A percentile compares a stretch with the other conserved stretches of the same genome.
These are phyloP conservation scores for Cercospora berteroae DNA, from an alignment of 2,329 filamentous ascomycete species.

Conservation along the genomic window DNA sequence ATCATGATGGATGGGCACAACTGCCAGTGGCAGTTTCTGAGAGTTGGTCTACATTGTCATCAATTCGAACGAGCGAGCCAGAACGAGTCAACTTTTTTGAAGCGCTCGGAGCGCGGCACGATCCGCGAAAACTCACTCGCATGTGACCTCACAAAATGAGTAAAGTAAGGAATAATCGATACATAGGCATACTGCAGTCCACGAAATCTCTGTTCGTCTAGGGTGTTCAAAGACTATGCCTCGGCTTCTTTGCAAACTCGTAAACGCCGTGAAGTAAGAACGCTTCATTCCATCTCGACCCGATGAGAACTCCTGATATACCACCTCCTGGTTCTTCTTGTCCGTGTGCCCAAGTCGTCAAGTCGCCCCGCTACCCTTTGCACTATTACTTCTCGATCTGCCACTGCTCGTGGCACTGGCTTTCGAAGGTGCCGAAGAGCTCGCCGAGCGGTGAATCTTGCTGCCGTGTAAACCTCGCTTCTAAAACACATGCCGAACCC, in stretches of 20 bases:
- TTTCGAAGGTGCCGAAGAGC: slow-evolving; percentile 14
- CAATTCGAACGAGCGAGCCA: background rate
- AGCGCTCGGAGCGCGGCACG: slow-evolving; percentile 3
- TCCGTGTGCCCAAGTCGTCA: slow-evolving; percentile 6
- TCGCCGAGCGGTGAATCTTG: slow-evolving; percentile 24
- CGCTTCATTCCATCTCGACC: slow-evolving; percentile 9
- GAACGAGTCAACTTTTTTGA: slow-evolving; percentile 4
- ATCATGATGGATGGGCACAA: slow-evolving; percentile 13
- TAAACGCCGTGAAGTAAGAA: slow-evolving; percentile 5
- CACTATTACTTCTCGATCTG: slow-evolving; percentile 26
- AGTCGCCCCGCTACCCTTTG: slow-evolving; percentile 19
- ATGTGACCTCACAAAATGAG: slow-evolving; percentile 2
- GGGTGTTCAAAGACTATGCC: slow-evolving; percentile 27
- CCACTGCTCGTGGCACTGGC: slow-evolving; percentile 14
- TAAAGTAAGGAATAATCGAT: background rate
- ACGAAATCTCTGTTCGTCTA: slow-evolving; percentile 25
- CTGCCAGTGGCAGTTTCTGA: slow-evolving; percentile 21
- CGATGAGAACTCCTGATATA: slow-evolving; percentile 3
- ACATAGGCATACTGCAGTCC: background rate
- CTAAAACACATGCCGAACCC: slow-evolving; percentile 24
- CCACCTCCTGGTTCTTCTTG: slow-evolving; percentile 1
- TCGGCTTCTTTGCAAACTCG: slow-evolving; percentile 17
- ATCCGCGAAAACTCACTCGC: slow-evolving; percentile 1
- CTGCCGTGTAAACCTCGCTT: slow-evolving; percentile 26
- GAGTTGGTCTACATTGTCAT: slow-evolving; percentile 8